Percentiles rank a stretch among this genome's conserved stretches.
Evolutionary conservation across 148 eudicot species (phyloP).

Genomic region (Chenopodium berlandieri): DNA sequence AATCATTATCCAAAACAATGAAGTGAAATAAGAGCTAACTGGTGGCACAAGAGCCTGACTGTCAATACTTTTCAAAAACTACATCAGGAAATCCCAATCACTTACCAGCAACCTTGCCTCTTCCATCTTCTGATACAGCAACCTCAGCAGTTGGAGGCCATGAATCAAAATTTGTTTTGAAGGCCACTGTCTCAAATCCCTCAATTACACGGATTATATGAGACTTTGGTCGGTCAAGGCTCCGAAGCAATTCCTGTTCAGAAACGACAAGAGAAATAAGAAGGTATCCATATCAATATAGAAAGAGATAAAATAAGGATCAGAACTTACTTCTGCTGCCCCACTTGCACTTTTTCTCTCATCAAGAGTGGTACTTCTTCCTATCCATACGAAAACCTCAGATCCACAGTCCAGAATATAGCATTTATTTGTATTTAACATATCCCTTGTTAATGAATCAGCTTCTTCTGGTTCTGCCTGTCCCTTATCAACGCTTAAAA

Average conservation of each 20-base stretch:
- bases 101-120: constrained; percentile 97
- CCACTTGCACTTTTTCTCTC: constrained; percentile 71
- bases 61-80: background rate
- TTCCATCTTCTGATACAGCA: constrained; percentile 80
- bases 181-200: constrained; percentile 76
- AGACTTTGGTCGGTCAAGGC: constrained; percentile 60
- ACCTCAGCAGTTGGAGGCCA: constrained; percentile 73
- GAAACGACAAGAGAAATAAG: background rate
- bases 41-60: background rate
- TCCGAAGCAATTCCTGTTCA: constrained; percentile 61
- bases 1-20: background rate
- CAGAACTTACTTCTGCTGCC: constrained; percentile 66
- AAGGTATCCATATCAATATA: background rate
- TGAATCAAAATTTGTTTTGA: constrained; percentile 61
- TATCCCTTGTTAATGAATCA: constrained; percentile 61
- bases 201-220: constrained; percentile 76
- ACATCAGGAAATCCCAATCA: constrained; percentile 13
- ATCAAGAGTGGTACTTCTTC: constrained; percentile 71
- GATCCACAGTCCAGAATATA: constrained; percentile 78
- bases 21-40: background rate
- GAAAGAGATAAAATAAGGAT: background rate
- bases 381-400: constrained; percentile 88
- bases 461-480: constrained; percentile 55
- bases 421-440: constrained; percentile 69
- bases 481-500: constrained; percentile 66